phyloP scores from a whole-genome alignment of 1,139 yeast genomes.

The Kluyveromyces sp. region DNA sequence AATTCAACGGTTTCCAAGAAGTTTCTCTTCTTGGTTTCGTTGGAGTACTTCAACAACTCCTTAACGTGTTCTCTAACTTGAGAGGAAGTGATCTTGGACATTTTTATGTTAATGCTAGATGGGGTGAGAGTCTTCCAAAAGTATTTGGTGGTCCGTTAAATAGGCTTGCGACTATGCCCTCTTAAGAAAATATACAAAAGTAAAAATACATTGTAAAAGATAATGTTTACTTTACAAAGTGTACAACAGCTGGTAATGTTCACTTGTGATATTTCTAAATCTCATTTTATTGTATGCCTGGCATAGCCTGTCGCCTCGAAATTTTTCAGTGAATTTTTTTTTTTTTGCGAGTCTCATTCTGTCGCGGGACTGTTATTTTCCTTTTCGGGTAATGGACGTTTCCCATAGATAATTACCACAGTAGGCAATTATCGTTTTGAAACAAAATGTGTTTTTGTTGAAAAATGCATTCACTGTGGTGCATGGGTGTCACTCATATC shows the following conservation, averaged over 20 bases:
- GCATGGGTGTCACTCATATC: neutral
- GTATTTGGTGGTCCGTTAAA: conserved; percentile 35
- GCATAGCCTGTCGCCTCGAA: too few relatives aligned
- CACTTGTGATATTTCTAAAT: too few relatives aligned
- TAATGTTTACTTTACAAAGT: neutral
- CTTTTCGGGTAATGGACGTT: too few relatives aligned
- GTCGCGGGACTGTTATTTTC: too few relatives aligned
- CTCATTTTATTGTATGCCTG: too few relatives aligned
- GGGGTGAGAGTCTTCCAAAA: conserved; percentile 58
- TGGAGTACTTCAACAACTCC: conserved; percentile 84
- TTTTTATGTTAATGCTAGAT: conserved; percentile 28
- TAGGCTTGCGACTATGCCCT: conserved; percentile 29
- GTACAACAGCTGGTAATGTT: neutral
- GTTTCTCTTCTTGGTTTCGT: conserved; percentile 99
- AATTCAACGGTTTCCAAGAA: conserved; percentile 99
- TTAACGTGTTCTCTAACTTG: conserved; percentile 97
- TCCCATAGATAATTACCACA: too few relatives aligned
- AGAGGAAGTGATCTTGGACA: conserved; percentile 91
- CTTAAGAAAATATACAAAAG: neutral
- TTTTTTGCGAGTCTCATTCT: too few relatives aligned
- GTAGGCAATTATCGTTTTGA: too few relatives aligned
- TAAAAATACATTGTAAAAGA: neutral
- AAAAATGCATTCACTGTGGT: neutral
- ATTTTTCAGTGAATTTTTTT: too few relatives aligned
- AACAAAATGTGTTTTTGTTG: neutral